Evolutionary conservation across 768 basidiomycete genomes (phyloP), one percentile per base, ranked within the genome.

Genomic region (Rhodotorula sphaerocarpa): DNA sequence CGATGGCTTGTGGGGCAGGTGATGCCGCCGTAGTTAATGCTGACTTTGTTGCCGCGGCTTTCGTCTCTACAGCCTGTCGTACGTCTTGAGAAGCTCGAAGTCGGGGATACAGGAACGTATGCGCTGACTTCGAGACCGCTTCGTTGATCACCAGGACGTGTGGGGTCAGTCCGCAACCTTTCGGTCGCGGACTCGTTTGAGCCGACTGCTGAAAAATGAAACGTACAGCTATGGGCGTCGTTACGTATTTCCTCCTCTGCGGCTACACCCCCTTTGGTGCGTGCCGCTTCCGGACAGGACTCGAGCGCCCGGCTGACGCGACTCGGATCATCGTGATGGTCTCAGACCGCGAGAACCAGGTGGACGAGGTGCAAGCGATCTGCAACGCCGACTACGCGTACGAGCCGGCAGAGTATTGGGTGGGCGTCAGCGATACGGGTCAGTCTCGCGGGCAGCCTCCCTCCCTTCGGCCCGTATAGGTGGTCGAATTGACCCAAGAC

Each of bases 201-300:
- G n/a, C n/a, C n/a, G n/a, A n/a, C n/a, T n/a, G n/a, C n/a, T n/a
- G n/a, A n/a, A n/a, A n/a, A n/a, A n/a, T 92, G 90, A 92, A 91
- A 27, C 23, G 47, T 23, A 11, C 50, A 51, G 50, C 93, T 1
- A 92, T 97, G 83, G 93, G 93, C 43, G 93, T 99, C 52, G 92
- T 99, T 75, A 88, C 93, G 18, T 96, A 96, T 77, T 95, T 95
- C 84, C 79, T 96, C 6, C 84, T 96, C 31, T 85, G 84, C 55
- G 84, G 88, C 4, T 92, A 97, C 78, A 99, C 95, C 9, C 95
- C 95, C 1, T 99, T 99, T 74, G 50, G 50, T 50, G 23, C 50
- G 50, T 30, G 10, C 30, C 31, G 6, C 31, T 92, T n/a, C 18
- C 20, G 14, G 2, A 3, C 33, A 9, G 10, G 15, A 18, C 28